phyloP scores from a whole-genome alignment of 257 asterid genomes.

The Nicotiana knightiana region DNA sequence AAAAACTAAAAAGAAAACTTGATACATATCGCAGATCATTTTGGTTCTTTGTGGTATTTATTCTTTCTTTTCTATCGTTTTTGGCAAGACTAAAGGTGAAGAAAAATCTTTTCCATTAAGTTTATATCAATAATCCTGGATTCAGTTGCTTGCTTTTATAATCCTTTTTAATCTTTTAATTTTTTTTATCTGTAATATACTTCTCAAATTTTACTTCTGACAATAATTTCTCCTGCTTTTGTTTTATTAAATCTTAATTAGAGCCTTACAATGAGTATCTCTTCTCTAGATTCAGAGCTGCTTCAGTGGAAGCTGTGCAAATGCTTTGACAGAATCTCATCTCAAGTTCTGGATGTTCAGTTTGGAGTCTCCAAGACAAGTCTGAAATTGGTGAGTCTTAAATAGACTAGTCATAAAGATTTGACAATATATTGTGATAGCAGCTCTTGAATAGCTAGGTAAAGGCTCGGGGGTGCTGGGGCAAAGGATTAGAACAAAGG shows the following conservation, averaged over 20 bases:
- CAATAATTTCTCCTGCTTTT: neutral
- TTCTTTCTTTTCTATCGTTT: neutral
- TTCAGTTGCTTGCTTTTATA: neutral
- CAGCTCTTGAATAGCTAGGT: neutral
- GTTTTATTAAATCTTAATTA: neutral
- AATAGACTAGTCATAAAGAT: conserved; percentile 8
- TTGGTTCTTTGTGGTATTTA: neutral
- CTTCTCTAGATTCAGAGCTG: conserved; percentile 44
- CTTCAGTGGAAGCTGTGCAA: conserved; percentile 69
- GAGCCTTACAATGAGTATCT: conserved; percentile 18
- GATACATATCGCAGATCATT: neutral
- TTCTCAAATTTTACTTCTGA: neutral
- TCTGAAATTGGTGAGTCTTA: conserved; percentile 73
- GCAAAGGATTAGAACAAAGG: neutral
- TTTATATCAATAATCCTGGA: neutral
- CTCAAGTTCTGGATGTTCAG: conserved; percentile 60
- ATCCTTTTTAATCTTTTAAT: neutral
- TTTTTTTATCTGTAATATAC: neutral
- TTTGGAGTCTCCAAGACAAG: conserved; percentile 56
- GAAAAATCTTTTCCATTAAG: neutral
- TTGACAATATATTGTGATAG: neutral
- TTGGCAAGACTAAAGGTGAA: neutral
- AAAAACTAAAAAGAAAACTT: neutral
- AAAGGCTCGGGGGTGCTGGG: neutral
- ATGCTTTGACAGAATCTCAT: conserved; percentile 43